Evolutionary conservation across 345 rosid genomes (phyloP).

Genomic region (Microcos paniculata): DNA sequence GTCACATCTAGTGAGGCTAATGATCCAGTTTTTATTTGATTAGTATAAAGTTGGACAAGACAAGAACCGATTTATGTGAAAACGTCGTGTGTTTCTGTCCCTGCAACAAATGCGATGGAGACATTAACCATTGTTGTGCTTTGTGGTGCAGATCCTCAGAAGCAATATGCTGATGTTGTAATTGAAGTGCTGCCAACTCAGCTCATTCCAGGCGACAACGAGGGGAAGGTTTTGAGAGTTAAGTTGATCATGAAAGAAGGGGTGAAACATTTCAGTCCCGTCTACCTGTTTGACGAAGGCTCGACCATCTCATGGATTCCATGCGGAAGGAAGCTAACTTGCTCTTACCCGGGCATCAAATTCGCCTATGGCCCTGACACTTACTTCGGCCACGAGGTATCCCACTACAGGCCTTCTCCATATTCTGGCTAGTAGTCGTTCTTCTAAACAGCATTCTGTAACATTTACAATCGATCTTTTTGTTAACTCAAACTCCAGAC

Average conservation of each 20-base stretch:
- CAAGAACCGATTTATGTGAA: neutral
- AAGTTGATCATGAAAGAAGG: conserved; percentile 95
- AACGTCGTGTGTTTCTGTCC: neutral
- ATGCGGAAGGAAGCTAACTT: conserved; percentile 93
- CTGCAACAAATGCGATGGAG: neutral
- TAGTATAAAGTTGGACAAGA: neutral
- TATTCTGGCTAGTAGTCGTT: neutral
- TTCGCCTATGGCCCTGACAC: conserved; percentile 78
- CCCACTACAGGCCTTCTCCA: neutral
- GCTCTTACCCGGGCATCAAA: conserved; percentile 98
- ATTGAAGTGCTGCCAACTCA: conserved; percentile 91
- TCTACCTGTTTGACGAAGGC: conserved; percentile 95
- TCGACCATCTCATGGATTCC: conserved; percentile 92
- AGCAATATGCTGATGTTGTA: conserved; percentile 92
- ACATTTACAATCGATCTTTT: neutral
- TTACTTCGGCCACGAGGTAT: conserved; percentile 82
- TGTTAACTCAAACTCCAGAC: too few species aligned
- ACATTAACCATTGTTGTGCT: neutral
- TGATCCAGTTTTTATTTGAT: neutral
- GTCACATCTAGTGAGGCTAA: neutral
- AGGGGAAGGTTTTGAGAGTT: conserved; percentile 94
- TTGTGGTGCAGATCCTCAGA: conserved; percentile 75
- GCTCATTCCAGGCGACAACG: conserved; percentile 84
- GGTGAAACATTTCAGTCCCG: conserved; percentile 77
- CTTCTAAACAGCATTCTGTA: neutral